Evolutionary conservation across 2,329 filamentous ascomycete genomes (phyloP), one percentile per base, ranked within the genome.

Genomic region (Geosmithia flava): DNA sequence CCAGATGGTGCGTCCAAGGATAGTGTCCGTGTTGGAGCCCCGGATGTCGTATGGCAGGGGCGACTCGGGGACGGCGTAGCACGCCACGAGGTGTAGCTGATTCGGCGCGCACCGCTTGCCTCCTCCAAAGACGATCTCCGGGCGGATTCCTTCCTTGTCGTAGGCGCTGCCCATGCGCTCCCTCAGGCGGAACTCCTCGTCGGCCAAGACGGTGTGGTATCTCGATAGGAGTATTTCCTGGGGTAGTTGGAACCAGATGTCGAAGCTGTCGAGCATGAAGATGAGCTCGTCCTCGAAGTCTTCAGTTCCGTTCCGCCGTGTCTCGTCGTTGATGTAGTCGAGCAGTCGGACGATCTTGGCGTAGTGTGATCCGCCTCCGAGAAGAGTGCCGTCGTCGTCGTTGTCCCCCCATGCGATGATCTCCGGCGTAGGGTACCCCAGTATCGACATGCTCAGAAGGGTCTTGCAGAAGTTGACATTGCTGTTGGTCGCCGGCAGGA

Each of bases 191-290:
- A 51, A 51, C 46, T 54, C 53, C 27, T 58, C 58, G 10, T 56
- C 52, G 7, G 48, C 51, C 41, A 57, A 29, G n/a, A 59, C 51
- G 20, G 50, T 49, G 8, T 57, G 27, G 48, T 59, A 61, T 5
- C 59, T 55, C 7, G 47, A 48, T 3, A 60, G 37, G 6, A 61
- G 53, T 2, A 51, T 51, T 20, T 59, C 53, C 23, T 49, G 20
- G 0, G 59, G 59, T 0, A 63, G 54, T 52, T 63, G 60, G 30
- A 63, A 62, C 60, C 60, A 63, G 37, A 62, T 53, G 33, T 63
- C 60, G 45, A 59, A 61, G 15, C 55, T 53, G n/a, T 63, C 60
- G 2, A 62, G 48, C 45, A 63, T 57, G 29, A 62, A 49, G 2
- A 61, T 40, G 3, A 62, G 52, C 15, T 63, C 59, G 17, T 62